A percentile compares a stretch with the other conserved stretches of the same genome.
These are phyloP conservation scores for Taiozyma sp. DNA, from an alignment of 1,139 yeast genomes.

Conservation along the genomic window DNA sequence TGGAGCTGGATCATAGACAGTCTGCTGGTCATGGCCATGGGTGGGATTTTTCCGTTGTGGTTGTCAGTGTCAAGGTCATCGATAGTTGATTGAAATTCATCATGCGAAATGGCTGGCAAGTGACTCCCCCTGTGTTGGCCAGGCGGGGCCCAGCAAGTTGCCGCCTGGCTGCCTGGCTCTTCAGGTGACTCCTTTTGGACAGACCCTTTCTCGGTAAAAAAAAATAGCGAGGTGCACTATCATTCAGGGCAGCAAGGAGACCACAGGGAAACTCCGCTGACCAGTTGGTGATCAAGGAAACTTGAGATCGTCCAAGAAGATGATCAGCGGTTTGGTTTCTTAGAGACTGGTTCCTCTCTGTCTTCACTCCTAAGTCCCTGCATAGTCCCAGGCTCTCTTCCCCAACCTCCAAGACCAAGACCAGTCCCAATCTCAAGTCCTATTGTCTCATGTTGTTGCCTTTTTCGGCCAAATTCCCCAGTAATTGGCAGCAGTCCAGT, in stretches of 20 bases:
- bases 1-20: constrained; percentile 10
- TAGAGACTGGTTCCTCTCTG: not conserved
- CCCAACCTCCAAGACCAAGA: not conserved
- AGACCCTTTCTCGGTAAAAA: not conserved
- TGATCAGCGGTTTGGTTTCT: too few relatives aligned
- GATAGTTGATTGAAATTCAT: not conserved
- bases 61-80: not conserved
- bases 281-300: too few relatives aligned
- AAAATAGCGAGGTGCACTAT: not conserved
- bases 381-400: not conserved
- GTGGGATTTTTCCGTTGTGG: not conserved
- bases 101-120: too few relatives aligned
- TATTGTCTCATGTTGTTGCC: not conserved
- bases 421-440: not conserved
- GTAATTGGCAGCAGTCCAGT: not conserved
- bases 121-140: not conserved
- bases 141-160: not conserved
- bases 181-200: not conserved
- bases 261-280: too few relatives aligned
- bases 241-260: not conserved
- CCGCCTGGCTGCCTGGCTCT: not conserved
- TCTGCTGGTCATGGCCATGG: not conserved
- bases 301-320: too few relatives aligned
- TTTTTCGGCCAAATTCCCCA: not conserved
- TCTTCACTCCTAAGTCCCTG: not conserved